Conservation (phyloP, 75 land plant species). For the Pinus taeda region DNA sequence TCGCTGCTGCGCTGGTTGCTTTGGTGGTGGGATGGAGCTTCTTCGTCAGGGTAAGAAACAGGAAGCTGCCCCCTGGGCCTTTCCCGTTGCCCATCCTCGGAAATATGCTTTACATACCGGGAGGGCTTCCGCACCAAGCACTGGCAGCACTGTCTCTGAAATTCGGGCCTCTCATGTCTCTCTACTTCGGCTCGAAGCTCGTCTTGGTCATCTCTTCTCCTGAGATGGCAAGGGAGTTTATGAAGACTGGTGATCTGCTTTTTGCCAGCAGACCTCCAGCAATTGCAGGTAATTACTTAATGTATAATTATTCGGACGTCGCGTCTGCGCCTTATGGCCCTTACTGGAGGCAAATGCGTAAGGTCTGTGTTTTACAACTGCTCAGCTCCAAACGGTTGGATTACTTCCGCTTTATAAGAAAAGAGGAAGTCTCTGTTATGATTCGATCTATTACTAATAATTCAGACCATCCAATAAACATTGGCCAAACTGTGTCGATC, state of each 20-base stretch:
- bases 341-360: slow-evolving; percentile 76
- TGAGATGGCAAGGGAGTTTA: slow-evolving; percentile 34
- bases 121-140: no score
- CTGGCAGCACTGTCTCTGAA: background rate
- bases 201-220: slow-evolving; percentile 43
- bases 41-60: slow-evolving; percentile 22
- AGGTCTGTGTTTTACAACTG: slow-evolving; percentile 72
- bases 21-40: no score
- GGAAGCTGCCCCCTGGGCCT: background rate
- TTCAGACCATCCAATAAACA: no score
- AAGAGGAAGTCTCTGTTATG: no score
- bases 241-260: slow-evolving; percentile 38
- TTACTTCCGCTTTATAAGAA: background rate
- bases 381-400: slow-evolving; percentile 46
- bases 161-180: slow-evolving; percentile 40
- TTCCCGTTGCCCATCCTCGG: no score
- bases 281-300: slow-evolving; percentile 43
- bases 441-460: no score
- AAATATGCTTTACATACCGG: no score
- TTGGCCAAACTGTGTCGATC: no score
- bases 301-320: slow-evolving; percentile 61
- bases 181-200: slow-evolving; percentile 38
- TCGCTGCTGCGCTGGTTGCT: no score
- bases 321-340: slow-evolving; percentile 69
- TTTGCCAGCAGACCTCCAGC: slow-evolving; percentile 69